Evolutionary conservation across 2,329 filamentous ascomycete genomes (phyloP).

Genomic region (Fusarium heterosporum): DNA sequence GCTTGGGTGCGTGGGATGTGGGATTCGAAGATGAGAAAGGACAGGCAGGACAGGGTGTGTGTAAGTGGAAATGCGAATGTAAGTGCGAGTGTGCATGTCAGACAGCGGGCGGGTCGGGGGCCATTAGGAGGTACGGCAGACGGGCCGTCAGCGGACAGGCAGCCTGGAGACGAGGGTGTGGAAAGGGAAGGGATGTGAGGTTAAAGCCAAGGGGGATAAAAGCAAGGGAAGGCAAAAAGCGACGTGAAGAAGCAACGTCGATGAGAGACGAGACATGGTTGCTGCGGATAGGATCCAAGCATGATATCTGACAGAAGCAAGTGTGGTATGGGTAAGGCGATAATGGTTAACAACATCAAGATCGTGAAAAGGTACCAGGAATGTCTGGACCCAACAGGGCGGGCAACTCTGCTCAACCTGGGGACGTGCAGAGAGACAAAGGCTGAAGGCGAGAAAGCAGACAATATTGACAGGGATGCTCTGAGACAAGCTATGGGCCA

Average conservation of each 20-base stretch:
- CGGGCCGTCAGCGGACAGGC: constrained; percentile 42
- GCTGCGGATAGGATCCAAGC: constrained; percentile 23
- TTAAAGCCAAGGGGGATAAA: constrained; percentile 34
- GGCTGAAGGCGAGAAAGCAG: constrained; percentile 20
- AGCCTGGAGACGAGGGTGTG: constrained; percentile 40
- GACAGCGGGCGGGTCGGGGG: constrained; percentile 39
- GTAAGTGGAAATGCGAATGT: constrained; percentile 14
- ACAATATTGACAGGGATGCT: constrained; percentile 32
- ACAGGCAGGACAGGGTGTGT: constrained; percentile 27
- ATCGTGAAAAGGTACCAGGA: constrained; percentile 37
- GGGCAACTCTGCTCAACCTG: constrained; percentile 20
- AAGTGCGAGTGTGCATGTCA: constrained; percentile 39
- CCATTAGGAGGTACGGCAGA: constrained; percentile 45
- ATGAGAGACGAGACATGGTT: constrained; percentile 44
- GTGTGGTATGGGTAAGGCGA: constrained; percentile 8
- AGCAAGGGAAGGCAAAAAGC: constrained; percentile 34
- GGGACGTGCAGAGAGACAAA: constrained; percentile 30
- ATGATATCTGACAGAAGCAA: constrained; percentile 37
- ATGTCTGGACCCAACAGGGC: constrained; percentile 33
- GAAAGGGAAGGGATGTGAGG: constrained; percentile 33
- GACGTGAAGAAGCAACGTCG: constrained; percentile 46
- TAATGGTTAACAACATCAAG: constrained; percentile 18
- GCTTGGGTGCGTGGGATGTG: constrained; percentile 34
- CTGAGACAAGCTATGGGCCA: constrained; percentile 29
- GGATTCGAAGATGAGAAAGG: constrained; percentile 17